A percentile compares a stretch with the other conserved stretches of the same genome.
phyloP scores from a whole-genome alignment of 192 early-diverging fungal species.

The Linnemannia exigua region DNA sequence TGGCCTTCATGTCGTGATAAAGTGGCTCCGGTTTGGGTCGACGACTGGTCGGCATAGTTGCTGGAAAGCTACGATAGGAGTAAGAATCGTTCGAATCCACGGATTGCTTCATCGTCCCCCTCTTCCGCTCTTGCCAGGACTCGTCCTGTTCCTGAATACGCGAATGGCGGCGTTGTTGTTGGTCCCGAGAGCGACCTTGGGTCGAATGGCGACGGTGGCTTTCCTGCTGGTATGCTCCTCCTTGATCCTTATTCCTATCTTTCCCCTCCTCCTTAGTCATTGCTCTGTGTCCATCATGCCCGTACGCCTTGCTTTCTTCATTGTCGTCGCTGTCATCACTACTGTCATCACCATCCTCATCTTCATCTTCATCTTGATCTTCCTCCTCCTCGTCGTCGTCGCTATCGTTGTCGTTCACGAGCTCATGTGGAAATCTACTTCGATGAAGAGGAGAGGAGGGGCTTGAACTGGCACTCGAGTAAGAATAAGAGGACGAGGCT shows the following conservation, averaged over 20 bases:
- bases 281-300: background rate
- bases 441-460: slow-evolving; percentile 2
- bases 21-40: background rate
- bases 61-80: background rate
- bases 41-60: background rate
- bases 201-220: background rate
- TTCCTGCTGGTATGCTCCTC: background rate
- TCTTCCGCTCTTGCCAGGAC: too few relatives aligned
- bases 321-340: background rate
- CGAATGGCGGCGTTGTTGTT: background rate
- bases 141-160: background rate
- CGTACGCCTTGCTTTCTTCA: background rate
- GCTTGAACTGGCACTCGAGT: slow-evolving; percentile 8
- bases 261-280: background rate
- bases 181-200: background rate
- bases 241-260: background rate
- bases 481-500: background rate
- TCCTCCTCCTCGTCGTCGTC: background rate
- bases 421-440: slow-evolving; percentile 26
- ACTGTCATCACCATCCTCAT: background rate
- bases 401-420: too few relatives aligned
- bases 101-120: background rate
- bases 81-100: background rate
- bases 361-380: background rate
- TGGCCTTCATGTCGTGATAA: slow-evolving; percentile 16